Conservation (phyloP, 495 filamentous ascomycete species). For the Tirmania nivea region DNA sequence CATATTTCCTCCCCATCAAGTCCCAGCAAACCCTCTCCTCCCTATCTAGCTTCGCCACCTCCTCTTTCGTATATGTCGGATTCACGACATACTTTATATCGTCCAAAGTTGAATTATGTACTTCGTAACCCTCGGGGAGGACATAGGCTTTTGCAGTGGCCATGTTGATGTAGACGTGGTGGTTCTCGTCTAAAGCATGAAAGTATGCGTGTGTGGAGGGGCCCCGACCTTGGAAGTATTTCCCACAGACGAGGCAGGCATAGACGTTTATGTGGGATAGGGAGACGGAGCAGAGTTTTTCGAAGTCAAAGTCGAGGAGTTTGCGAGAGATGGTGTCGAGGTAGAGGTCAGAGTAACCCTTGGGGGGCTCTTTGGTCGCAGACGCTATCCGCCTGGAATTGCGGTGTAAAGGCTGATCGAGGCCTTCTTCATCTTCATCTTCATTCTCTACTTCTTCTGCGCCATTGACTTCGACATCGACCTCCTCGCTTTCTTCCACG, state of each 20-base stretch:
- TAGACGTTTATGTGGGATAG: conserved; percentile 98
- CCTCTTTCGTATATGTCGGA: conserved; percentile 56
- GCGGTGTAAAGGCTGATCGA: conserved; percentile 15
- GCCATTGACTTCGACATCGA: conserved; percentile 26
- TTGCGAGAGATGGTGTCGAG: conserved; percentile 84
- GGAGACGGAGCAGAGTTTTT: conserved; percentile 88
- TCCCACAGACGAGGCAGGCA: conserved; percentile 89
- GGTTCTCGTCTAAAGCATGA: conserved; percentile 79
- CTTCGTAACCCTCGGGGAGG: conserved; percentile 91
- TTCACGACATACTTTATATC: conserved; percentile 98
- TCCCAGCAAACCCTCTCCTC: conserved; percentile 57
- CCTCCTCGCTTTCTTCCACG: conserved; percentile 13
- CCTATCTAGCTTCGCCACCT: conserved; percentile 62
- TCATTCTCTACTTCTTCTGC: conserved; percentile 19
- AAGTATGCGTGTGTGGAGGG: conserved; percentile 93
- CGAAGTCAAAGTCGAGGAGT: conserved; percentile 87
- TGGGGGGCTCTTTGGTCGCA: conserved; percentile 50
- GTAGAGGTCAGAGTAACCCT: conserved; percentile 88
- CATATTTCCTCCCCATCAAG: conserved; percentile 59
- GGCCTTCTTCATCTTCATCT: conserved; percentile 22
- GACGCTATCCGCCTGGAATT: conserved; percentile 21
- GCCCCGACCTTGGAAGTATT: conserved; percentile 89
- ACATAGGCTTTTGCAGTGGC: conserved; percentile 87
- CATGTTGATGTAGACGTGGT: conserved; percentile 98
- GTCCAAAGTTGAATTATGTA: conserved; percentile 81